These are phyloP conservation scores for Suillus variegatus DNA, from an alignment of 768 basidiomycete species.

Conservation along the genomic window DNA sequence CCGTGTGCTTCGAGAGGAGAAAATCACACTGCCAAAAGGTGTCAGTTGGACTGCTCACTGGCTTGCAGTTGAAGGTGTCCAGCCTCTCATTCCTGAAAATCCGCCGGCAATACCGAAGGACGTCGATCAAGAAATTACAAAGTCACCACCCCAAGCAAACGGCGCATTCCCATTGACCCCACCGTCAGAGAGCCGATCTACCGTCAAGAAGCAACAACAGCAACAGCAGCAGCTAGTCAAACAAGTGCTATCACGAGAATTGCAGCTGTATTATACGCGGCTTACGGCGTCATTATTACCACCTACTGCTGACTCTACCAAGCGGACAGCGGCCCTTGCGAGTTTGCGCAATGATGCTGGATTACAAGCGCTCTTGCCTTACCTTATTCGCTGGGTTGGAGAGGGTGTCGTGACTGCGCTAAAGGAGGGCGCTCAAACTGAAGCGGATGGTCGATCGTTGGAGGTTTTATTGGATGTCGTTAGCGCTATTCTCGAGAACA, in stretches of 20 bases:
- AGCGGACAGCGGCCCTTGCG: slow-evolving; percentile 87
- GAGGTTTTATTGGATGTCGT: slow-evolving; percentile 86
- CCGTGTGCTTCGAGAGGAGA: slow-evolving; percentile 83
- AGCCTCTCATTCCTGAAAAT: slow-evolving; percentile 95
- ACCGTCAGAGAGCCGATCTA: slow-evolving; percentile 25
- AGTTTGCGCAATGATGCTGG: slow-evolving; percentile 90
- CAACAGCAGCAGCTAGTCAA: slow-evolving; percentile 81
- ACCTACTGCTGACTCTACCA: slow-evolving; percentile 58
- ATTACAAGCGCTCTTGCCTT: slow-evolving; percentile 87
- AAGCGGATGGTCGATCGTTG: slow-evolving; percentile 68
- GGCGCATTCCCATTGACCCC: slow-evolving; percentile 29
- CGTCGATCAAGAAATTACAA: slow-evolving; percentile 35
- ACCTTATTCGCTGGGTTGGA: slow-evolving; percentile 92
- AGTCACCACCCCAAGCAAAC: slow-evolving; percentile 27
- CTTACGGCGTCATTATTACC: slow-evolving; percentile 85
- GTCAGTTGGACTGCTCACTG: slow-evolving; percentile 94
- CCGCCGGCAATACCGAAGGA: slow-evolving; percentile 79
- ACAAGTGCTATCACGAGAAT: slow-evolving; percentile 88
- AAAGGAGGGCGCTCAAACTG: slow-evolving; percentile 47
- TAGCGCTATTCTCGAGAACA: slow-evolving; percentile 82
- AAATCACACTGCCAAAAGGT: slow-evolving; percentile 77
- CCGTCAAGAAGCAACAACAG: slow-evolving; percentile 44
- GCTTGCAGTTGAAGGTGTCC: slow-evolving; percentile 97
- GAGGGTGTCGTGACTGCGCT: slow-evolving; percentile 79
- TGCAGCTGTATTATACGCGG: slow-evolving; percentile 93